Evolutionary conservation across 2,329 filamentous ascomycete species (phyloP).

Genomic region (Metarhizium album): DNA sequence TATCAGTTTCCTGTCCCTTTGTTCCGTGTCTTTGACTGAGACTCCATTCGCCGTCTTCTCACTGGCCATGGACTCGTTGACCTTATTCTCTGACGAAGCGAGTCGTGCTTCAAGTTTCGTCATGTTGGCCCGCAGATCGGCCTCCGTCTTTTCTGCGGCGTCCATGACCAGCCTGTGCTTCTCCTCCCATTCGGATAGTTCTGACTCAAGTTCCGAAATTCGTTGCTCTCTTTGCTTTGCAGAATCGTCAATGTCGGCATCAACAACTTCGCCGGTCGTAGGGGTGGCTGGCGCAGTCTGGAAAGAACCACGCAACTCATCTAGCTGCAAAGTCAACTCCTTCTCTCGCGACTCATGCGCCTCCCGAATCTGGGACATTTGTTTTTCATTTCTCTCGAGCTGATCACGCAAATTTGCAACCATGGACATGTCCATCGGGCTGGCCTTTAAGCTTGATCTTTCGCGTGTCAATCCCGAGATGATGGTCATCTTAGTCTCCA

Average conservation of each 20-base stretch:
- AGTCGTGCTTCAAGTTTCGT: slow-evolving; percentile 57
- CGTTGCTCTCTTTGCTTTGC: slow-evolving; percentile 28
- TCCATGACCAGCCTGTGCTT: slow-evolving; percentile 64
- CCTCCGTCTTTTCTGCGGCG: slow-evolving; percentile 62
- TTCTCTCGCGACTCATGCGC: slow-evolving; percentile 63
- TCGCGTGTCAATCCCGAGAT: slow-evolving; percentile 91
- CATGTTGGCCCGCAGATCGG: slow-evolving; percentile 61
- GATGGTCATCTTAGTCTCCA: slow-evolving; percentile 93
- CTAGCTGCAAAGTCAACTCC: slow-evolving; percentile 62
- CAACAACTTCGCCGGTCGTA: slow-evolving; percentile 8
- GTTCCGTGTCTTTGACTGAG: slow-evolving; percentile 33
- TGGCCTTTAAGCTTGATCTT: slow-evolving; percentile 73
- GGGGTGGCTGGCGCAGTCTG: slow-evolving; percentile 15
- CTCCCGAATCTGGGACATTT: slow-evolving; percentile 64
- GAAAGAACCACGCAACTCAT: slow-evolving; percentile 50
- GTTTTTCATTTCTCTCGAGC: slow-evolving; percentile 73
- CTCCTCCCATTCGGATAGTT: slow-evolving; percentile 62
- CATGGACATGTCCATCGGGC: slow-evolving; percentile 83
- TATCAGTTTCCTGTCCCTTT: slow-evolving; percentile 49
- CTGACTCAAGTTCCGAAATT: slow-evolving; percentile 56
- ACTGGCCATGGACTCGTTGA: slow-evolving; percentile 31
- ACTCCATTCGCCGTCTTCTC: slow-evolving; percentile 28
- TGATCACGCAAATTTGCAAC: slow-evolving; percentile 81
- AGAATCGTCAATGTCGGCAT: slow-evolving; percentile 17
- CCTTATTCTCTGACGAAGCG: slow-evolving; percentile 40